Conservation (phyloP, 768 basidiomycete genomes). For the Boletus vinaceobasis region DNA sequence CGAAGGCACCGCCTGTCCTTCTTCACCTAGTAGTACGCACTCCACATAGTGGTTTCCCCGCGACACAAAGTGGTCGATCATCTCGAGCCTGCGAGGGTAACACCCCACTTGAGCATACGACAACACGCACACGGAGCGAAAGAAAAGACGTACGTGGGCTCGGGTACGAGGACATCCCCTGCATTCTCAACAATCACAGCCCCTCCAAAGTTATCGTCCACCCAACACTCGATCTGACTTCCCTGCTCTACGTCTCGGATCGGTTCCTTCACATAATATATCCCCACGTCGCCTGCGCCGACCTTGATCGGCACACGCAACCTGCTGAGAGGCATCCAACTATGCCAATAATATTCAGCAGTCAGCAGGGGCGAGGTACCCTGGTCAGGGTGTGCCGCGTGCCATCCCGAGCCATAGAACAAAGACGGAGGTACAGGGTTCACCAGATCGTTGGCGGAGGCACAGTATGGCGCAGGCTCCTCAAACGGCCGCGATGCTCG, state of each 20-base stretch:
- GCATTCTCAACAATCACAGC: constrained; percentile 76
- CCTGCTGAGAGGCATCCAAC: constrained; percentile 78
- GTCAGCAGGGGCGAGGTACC: constrained; percentile 47
- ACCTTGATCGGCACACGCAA: constrained; percentile 81
- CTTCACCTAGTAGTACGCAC: constrained; percentile 84
- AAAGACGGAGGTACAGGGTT: constrained; percentile 93
- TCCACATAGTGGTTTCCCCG: constrained; percentile 92
- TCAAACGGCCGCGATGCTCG: constrained; percentile 54
- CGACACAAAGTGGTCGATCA: constrained; percentile 86
- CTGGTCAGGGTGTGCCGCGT: constrained; percentile 64
- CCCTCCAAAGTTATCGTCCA: constrained; percentile 90
- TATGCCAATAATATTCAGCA: constrained; percentile 87
- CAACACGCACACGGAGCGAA: background rate
- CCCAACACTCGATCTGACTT: constrained; percentile 87
- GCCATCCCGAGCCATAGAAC: constrained; percentile 94
- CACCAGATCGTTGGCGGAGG: constrained; percentile 95
- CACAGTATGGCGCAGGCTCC: constrained; percentile 90
- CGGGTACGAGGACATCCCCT: constrained; percentile 57
- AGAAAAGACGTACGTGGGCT: constrained; percentile 60
- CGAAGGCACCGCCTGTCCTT: constrained; percentile 69
- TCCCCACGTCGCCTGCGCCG: constrained; percentile 86
- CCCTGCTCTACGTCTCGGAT: constrained; percentile 53
- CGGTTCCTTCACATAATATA: constrained; percentile 86
- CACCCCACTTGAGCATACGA: background rate
- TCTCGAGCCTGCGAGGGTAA: constrained; percentile 51